Base-by-base conservation (phyloP, 139 green algal genomes). In the Astrephomene gubernaculifera region DNA sequence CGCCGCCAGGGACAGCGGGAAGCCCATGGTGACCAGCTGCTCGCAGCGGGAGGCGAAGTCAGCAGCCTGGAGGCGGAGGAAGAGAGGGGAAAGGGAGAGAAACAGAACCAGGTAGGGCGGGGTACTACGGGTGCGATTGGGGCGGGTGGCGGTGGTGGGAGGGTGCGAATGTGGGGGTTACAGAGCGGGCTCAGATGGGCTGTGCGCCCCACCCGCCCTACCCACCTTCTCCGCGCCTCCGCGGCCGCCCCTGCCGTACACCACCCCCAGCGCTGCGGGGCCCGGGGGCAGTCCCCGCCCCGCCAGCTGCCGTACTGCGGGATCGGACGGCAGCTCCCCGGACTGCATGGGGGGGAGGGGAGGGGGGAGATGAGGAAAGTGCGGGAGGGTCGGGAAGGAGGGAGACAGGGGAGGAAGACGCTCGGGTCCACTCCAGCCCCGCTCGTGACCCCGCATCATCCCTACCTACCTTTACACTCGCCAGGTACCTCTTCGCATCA, bases 21-120 rank as follows among this genome's bases (percentile, higher is more conserved):
- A 91, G 71, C 79, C 74, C 88, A 91, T 91, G 31, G 43, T 85
- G 38, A 44, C 71, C 41, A 91, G 76, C 76, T 87, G 80, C 36
- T 82, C 85, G 29, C 71, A 64, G 54, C 85, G 84, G 41, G 65
- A 41, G 1, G 79, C 65, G 29, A 86, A 86, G 29, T 86, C 79
- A 6, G 49, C 35, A 4, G 79, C 79, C 79, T 85, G 79, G 5
- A 29, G 10, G 22, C 0, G 27, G 6, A 76, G 39, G 69, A 8
- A 12, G 5, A 36, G 69, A 27, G 5, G 41, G 4, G 69, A 4
- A 76, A 21, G 43, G 6, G 69, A 4, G 33, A 31, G 67, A n/a
- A 29, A 17, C 49, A 12, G 49, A 17, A 57, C 17, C 49, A 57
- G 49, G 49, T 57, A 25, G 49, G 49, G 49, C 49, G 49, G 49